These are phyloP conservation scores for Chaetomium olivaceum DNA, from an alignment of 2,329 filamentous ascomycete species.

Conservation along the genomic window DNA sequence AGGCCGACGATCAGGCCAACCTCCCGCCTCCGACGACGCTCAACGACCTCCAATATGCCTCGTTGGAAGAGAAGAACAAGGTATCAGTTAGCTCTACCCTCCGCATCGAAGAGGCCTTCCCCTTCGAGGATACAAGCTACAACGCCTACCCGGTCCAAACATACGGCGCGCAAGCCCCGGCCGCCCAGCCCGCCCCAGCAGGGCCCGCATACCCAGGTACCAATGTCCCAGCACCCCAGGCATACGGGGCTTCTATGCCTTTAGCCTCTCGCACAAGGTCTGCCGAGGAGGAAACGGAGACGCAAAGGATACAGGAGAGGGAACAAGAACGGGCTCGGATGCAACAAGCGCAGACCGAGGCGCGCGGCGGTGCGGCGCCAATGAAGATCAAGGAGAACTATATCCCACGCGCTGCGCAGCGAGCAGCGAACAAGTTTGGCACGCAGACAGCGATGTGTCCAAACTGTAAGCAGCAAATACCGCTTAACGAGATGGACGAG, in stretches of 20 bases:
- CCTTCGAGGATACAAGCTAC: slow-evolving; percentile 67
- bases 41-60: slow-evolving; percentile 89
- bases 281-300: slow-evolving; percentile 62
- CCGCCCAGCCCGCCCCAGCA: slow-evolving; percentile 38
- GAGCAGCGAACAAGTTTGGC: slow-evolving; percentile 65
- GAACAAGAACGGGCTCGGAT: slow-evolving; percentile 62
- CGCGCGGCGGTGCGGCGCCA: slow-evolving; percentile 64
- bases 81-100: slow-evolving; percentile 80
- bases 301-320: slow-evolving; percentile 63
- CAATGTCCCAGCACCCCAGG: slow-evolving; percentile 44
- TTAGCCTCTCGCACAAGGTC: slow-evolving; percentile 39
- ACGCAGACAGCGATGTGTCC: slow-evolving; percentile 76
- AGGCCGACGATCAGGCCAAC: slow-evolving; percentile 80
- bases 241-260: slow-evolving; percentile 39
- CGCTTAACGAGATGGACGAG: slow-evolving; percentile 81
- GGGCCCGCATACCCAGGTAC: slow-evolving; percentile 36
- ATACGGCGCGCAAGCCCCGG: slow-evolving; percentile 48
- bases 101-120: slow-evolving; percentile 94
- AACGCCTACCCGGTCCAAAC: slow-evolving; percentile 50
- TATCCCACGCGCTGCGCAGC: slow-evolving; percentile 77
- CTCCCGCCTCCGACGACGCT: slow-evolving; percentile 87
- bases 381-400: slow-evolving; percentile 96
- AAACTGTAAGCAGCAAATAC: slow-evolving; percentile 89
- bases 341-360: slow-evolving; percentile 77
- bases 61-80: slow-evolving; percentile 90